phyloP scores from a whole-genome alignment of 1,284 basidiomycete genomes.

The Heterobasidion annosum region DNA sequence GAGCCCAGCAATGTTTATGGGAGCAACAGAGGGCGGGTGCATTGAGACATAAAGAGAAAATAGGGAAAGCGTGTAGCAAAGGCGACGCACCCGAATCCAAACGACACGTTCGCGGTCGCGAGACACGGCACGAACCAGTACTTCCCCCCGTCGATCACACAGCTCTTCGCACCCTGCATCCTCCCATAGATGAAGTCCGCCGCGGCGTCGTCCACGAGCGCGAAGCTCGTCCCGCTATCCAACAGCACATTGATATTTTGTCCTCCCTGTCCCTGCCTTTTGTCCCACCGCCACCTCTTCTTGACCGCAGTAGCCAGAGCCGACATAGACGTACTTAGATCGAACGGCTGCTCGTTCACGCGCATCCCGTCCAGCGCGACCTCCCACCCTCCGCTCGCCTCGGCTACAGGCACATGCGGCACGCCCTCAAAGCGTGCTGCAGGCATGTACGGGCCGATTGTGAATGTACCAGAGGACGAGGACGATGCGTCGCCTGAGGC shows the following conservation, averaged over 20 bases:
- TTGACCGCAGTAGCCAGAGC: not conserved
- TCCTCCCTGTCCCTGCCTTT: too few species aligned
- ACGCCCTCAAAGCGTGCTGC: not conserved
- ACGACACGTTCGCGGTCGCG: not conserved
- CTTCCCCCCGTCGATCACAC: not conserved
- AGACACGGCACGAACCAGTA: not conserved
- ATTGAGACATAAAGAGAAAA: too few species aligned
- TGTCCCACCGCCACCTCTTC: too few species aligned
- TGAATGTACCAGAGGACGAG: not conserved
- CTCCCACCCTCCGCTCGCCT: not conserved
- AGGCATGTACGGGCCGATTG: not conserved
- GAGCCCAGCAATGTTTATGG: not conserved
- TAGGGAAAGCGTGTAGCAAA: not conserved
- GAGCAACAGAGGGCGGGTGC: not conserved
- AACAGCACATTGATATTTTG: not conserved
- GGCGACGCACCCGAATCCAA: not conserved
- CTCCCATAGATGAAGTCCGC: not conserved
- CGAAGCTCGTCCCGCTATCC: conserved; percentile 3
- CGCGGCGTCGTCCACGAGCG: not conserved
- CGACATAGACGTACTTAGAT: not conserved
- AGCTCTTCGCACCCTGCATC: not conserved
- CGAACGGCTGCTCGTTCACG: not conserved
- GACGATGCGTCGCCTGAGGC: not conserved
- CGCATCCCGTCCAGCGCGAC: not conserved
- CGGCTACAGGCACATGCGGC: not conserved